Base-by-base conservation (phyloP, 2,329 filamentous ascomycete genomes). In the Trichoderma atrobrunneum region DNA sequence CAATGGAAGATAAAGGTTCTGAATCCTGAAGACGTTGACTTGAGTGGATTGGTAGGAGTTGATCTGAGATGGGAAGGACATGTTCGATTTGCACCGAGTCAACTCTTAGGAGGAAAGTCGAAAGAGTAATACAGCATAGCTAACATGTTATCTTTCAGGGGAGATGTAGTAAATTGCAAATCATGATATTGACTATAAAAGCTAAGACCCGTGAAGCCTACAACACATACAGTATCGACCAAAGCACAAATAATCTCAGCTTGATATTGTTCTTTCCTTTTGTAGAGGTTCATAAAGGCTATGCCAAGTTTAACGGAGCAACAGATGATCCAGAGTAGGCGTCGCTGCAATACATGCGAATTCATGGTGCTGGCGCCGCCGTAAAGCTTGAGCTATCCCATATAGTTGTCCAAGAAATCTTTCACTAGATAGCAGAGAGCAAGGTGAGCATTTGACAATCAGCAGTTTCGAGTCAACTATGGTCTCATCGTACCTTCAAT, bases 251-350 rank as follows among this genome's bases (percentile, higher is more conserved):
- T 24, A 7, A 3, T 5, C n/a, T 14, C 11, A 24, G 11, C 5
- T 4, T 24, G 11, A 54, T 3, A 24, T 14, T 3, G 5, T 24
- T 24, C 10, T 14, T 14, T 14, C 6, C 0, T 7, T 5, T 24
- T 24, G 2, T 21, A 24, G 43, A 21, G 3, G 1, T 51, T 51
- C n/a, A 24, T 14, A 24, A 21, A 1, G 5, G 2, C 48, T 14
- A 54, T 1, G 0, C 1, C 5, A 14, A 3, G 3, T 7, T 24
- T 21, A 24, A 3, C 5, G 2, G 5, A 24, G n/a, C 21, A 54
- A 21, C 11, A 14, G 48, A 24, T 14, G 5, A 12, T 24, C 5
- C 48, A 24, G 48, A 54, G 48, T 3, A 24, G 21, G 48, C 48
- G 48, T 5, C n/a, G 10, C 48, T 24, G 3, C 11, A 14, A 24